Base-by-base conservation (phyloP, 1,139 yeast genomes). In the Taphrina sp. region DNA sequence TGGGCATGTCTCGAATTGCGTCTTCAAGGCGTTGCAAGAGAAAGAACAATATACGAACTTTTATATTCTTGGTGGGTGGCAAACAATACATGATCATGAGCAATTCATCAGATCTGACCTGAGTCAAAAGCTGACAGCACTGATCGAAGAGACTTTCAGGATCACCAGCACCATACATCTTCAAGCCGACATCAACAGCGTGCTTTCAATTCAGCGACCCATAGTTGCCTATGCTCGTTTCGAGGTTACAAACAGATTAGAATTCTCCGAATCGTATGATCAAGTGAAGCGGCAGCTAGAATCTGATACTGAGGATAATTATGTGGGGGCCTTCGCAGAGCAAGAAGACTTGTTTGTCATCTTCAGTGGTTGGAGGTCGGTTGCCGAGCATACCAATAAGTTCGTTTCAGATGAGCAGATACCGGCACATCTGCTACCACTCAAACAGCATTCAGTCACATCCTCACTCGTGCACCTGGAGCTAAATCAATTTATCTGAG, bases 1-100 rank as follows among this genome's bases (percentile, higher is more conserved):
- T n/a, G n/a, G 31, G n/a, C 23, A 39, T 14, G 14, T n/a, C 14
- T 23, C 45, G 14, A 14, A 14, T 4, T n/a, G 14, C 12, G 5
- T 19, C 14, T 39, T 24, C 29, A 39, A 39, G 24, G 45, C 45
- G 10, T 39, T 24, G n/a, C 45, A 39, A n/a, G 45, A 39, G 33
- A 39, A 39, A 12, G 45, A 39, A 17, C 17, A 24, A 5, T 39
- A 24, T 33, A n/a, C 22, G n/a, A 28, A 20, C 2, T 39, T 39
- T 23, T 39, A 39, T 12, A 39, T 24, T 7, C 8, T 39, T 24
- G 45, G 45, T 12, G 31, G 45, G 10, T 28, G 31, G 31, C 31
- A 7, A 28, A 28, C 10, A 7, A 28, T 28, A 28, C 7, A 8
- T 12, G 31, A 7, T 7, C 31, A 12, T 8, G 12, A 28, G 10